Evolutionary conservation across 2,329 filamentous ascomycete species (phyloP).

Genomic region (Lasiodiplodia citricola): DNA sequence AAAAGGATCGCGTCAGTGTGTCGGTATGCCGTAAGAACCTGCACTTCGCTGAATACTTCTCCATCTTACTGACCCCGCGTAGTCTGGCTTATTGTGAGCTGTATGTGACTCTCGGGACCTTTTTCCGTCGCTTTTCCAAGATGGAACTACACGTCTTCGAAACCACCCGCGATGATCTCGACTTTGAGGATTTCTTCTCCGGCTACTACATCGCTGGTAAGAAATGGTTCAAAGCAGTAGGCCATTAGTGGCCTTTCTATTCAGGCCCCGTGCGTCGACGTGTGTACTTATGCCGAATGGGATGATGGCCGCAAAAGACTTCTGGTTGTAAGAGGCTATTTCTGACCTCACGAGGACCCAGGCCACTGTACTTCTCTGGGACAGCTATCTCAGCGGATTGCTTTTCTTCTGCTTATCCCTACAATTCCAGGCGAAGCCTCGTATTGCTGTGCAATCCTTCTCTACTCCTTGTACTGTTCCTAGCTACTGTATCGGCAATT

Average conservation of each 20-base stretch:
- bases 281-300: not conserved
- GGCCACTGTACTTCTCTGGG: too few relatives aligned
- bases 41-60: conserved; percentile 28
- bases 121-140: conserved; percentile 39
- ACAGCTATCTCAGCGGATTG: too few relatives aligned
- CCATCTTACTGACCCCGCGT: not conserved
- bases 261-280: not conserved
- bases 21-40: conserved; percentile 37
- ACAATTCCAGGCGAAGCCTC: too few relatives aligned
- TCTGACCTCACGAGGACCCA: too few relatives aligned
- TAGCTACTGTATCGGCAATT: too few relatives aligned
- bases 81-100: conserved; percentile 44
- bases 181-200: conserved; percentile 41
- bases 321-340: too few relatives aligned
- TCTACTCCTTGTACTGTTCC: too few relatives aligned
- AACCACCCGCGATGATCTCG: conserved; percentile 33
- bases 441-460: too few relatives aligned
- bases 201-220: conserved; percentile 29
- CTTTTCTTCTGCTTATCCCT: too few relatives aligned
- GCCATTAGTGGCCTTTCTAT: not conserved
- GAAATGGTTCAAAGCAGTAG: conserved; percentile 11
- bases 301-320: not conserved
- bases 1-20: conserved; percentile 41
- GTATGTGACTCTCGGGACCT: conserved; percentile 39
- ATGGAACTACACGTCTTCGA: conserved; percentile 29